A percentile compares a stretch with the other conserved stretches of the same genome.
These are phyloP conservation scores for Zopfia rhizophila DNA, from an alignment of 2,329 filamentous ascomycete species.

Conservation along the genomic window DNA sequence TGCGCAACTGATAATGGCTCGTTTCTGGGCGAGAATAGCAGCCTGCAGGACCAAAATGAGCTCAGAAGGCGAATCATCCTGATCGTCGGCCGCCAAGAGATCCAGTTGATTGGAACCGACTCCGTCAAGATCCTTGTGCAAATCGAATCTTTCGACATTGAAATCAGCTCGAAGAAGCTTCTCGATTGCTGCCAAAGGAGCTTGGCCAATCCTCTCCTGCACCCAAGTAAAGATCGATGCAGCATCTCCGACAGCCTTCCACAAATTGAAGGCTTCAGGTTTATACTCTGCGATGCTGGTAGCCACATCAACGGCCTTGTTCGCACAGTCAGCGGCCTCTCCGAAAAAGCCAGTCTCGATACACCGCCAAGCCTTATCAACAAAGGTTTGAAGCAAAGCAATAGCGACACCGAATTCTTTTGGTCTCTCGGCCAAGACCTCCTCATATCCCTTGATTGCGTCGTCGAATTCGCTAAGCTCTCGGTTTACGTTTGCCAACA, in stretches of 20 bases:
- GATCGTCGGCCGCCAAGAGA: conserved; percentile 27
- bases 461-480: conserved; percentile 91
- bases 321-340: conserved; percentile 77
- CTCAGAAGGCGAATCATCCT: conserved; percentile 7
- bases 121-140: conserved; percentile 76
- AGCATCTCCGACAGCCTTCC: conserved; percentile 91
- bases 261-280: conserved; percentile 86
- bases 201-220: conserved; percentile 71
- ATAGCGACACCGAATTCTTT: conserved; percentile 87
- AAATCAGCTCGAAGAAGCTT: conserved; percentile 67
- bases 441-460: conserved; percentile 79
- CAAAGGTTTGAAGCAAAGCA: conserved; percentile 85
- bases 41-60: conserved; percentile 72
- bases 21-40: conserved; percentile 86
- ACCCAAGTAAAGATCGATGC: conserved; percentile 85
- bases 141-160: too few relatives aligned
- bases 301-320: conserved; percentile 75
- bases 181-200: conserved; percentile 69
- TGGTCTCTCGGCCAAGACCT: conserved; percentile 74
- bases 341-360: conserved; percentile 88
- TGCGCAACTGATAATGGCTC: conserved; percentile 77
- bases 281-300: conserved; percentile 68
- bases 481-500: conserved; percentile 93
- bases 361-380: conserved; percentile 81
- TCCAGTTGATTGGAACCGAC: conserved; percentile 57